Evolutionary conservation across 495 filamentous ascomycete genomes (phyloP).

Genomic region (Patellaria atrata): DNA sequence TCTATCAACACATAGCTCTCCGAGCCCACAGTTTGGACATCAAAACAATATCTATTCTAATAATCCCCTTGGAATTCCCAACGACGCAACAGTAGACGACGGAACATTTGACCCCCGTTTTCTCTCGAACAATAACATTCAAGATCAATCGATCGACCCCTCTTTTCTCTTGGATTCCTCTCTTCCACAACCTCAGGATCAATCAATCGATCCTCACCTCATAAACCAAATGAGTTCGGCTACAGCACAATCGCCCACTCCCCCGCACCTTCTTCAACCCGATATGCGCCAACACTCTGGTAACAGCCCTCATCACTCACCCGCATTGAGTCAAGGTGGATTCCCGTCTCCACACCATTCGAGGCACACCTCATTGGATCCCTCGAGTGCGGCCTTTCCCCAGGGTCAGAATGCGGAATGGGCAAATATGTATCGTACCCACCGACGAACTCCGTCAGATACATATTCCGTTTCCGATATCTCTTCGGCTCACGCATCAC

Average conservation of each 20-base stretch:
- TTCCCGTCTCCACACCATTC: constrained; percentile 53
- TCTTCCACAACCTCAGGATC: constrained; percentile 25
- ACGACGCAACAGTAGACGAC: constrained; percentile 12
- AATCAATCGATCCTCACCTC: constrained; percentile 47
- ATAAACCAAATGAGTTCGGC: constrained; percentile 48
- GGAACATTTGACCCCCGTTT: constrained; percentile 20
- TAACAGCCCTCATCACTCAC: constrained; percentile 32
- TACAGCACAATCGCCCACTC: constrained; percentile 50
- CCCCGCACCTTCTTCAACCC: constrained; percentile 51
- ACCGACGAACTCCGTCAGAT: constrained; percentile 77
- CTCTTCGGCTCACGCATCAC: constrained; percentile 71
- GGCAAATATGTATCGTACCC: constrained; percentile 59
- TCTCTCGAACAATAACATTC: constrained; percentile 12
- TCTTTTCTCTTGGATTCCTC: constrained; percentile 19
- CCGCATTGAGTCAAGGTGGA: constrained; percentile 38
- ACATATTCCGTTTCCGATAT: constrained; percentile 59
- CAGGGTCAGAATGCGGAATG: constrained; percentile 51
- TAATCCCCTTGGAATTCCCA: constrained; percentile 18
- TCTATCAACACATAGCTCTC: constrained; percentile 7
- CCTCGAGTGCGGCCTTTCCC: constrained; percentile 56
- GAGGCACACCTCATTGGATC: constrained; percentile 66
- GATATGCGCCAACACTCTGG: constrained; percentile 34
- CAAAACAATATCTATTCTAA: constrained; percentile 24
- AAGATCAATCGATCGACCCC: constrained; percentile 24
- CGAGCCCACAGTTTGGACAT: constrained; percentile 18